Conservation (phyloP, 2,329 filamentous ascomycete species). For the Fusarium drepaniforme region DNA sequence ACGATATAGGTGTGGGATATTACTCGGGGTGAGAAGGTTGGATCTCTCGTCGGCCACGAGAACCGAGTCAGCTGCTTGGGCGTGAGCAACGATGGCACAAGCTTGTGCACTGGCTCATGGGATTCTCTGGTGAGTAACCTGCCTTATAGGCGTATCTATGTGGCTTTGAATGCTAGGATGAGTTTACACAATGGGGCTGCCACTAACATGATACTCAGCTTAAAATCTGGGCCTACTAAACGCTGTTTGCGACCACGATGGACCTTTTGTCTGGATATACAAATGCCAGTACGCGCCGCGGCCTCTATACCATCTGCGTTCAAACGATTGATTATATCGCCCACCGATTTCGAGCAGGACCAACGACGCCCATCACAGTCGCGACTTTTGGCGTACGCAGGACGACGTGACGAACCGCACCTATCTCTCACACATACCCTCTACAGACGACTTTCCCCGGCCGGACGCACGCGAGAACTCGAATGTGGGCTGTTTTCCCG, state of each 20-base stretch:
- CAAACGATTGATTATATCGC: conserved; percentile 48
- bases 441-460: conserved; percentile 43
- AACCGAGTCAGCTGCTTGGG: conserved; percentile 99
- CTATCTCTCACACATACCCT: conserved; percentile 47
- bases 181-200: neutral
- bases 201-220: conserved; percentile 64
- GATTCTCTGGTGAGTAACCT: conserved; percentile 87
- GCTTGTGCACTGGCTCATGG: conserved; percentile 99
- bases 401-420: conserved; percentile 56
- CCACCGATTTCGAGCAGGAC: conserved; percentile 44
- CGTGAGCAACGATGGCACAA: conserved; percentile 99
- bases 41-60: conserved; percentile 95
- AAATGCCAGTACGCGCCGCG: conserved; percentile 45
- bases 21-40: conserved; percentile 95
- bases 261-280: conserved; percentile 46
- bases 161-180: neutral
- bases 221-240: conserved; percentile 88
- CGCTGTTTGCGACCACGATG: conserved; percentile 39
- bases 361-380: conserved; percentile 48
- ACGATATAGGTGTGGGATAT: conserved; percentile 92
- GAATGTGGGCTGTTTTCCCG: conserved; percentile 40
- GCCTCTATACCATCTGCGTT: conserved; percentile 47
- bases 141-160: neutral
- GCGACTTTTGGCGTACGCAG: conserved; percentile 53
- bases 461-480: conserved; percentile 39